A percentile compares a stretch with the other conserved stretches of the same genome.
Evolutionary conservation across 208 protist species (phyloP).

Genomic region (Trypanosoma grayi): DNA sequence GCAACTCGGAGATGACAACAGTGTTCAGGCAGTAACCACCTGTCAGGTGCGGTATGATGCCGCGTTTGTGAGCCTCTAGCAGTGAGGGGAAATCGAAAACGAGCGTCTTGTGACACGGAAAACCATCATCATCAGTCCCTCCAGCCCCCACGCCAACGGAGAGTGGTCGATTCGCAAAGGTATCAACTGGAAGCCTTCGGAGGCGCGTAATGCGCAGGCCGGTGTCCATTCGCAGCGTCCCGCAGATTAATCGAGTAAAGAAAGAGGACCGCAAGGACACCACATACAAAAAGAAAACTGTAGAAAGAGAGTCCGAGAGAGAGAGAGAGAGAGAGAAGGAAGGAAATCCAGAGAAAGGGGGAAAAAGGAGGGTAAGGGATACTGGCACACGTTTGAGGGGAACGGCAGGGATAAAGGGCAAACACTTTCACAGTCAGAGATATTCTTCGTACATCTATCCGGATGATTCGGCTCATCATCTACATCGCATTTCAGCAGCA

Average conservation of each 20-base stretch:
- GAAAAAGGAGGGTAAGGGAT: conserved; percentile 3
- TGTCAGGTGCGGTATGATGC: conserved; percentile 12
- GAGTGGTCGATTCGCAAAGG: conserved; percentile 2
- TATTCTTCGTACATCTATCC: conserved; percentile 2
- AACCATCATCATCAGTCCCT: background rate
- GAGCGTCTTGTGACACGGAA: background rate
- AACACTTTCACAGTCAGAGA: no score
- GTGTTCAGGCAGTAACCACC: conserved; percentile 1
- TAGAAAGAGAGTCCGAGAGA: no score
- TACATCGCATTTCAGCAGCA: no score
- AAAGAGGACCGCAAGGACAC: no score
- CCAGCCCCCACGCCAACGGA: no score
- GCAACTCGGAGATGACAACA: conserved; percentile 13
- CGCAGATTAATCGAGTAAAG: no score
- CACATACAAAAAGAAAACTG: no score
- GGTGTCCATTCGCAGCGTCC: background rate
- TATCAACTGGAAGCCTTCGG: conserved; percentile 5
- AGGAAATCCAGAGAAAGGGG: no score
- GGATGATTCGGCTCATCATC: background rate
- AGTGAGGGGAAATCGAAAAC: conserved; percentile 23
- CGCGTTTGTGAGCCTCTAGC: conserved; percentile 9
- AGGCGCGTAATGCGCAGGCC: conserved; percentile 5
- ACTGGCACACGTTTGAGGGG: background rate
- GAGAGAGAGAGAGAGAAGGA: no score
- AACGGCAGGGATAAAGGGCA: no score